These are phyloP conservation scores for Fragosphaeria purpurea DNA, from an alignment of 2,329 filamentous ascomycete genomes.

Conservation along the genomic window DNA sequence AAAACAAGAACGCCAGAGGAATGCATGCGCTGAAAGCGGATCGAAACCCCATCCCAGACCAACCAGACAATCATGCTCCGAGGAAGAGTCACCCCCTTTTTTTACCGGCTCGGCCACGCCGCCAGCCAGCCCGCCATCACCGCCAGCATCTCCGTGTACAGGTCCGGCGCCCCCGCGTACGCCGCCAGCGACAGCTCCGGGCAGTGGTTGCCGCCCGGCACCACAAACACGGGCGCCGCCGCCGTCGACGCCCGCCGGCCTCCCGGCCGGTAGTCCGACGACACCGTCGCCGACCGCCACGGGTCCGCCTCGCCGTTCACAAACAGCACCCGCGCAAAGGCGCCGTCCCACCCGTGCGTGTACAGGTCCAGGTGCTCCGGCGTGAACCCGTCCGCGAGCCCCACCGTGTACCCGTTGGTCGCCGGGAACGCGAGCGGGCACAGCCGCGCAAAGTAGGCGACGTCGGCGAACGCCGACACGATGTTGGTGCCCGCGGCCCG, in stretches of 20 bases:
- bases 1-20: too few relatives aligned
- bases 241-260: constrained; percentile 24
- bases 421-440: constrained; percentile 36
- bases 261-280: constrained; percentile 25
- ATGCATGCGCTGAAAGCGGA: too few relatives aligned
- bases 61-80: too few relatives aligned
- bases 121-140: constrained; percentile 7
- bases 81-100: neutral
- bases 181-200: constrained; percentile 21
- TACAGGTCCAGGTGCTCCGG: constrained; percentile 25
- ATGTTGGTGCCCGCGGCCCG: constrained; percentile 23
- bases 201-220: constrained; percentile 30
- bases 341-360: constrained; percentile 32
- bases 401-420: constrained; percentile 21
- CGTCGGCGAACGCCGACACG: constrained; percentile 25
- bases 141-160: constrained; percentile 4
- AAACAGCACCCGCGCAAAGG: constrained; percentile 27
- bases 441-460: constrained; percentile 30
- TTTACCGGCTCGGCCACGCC: constrained; percentile 1
- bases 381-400: constrained; percentile 23
- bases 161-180: neutral
- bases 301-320: constrained; percentile 31
- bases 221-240: constrained; percentile 23
- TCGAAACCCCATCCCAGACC: too few relatives aligned
- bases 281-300: constrained; percentile 29